Percentiles rank a stretch among this genome's conserved stretches.
Conservation (phyloP, 2,329 filamentous ascomycete genomes). For the Epichloe amarillans region DNA sequence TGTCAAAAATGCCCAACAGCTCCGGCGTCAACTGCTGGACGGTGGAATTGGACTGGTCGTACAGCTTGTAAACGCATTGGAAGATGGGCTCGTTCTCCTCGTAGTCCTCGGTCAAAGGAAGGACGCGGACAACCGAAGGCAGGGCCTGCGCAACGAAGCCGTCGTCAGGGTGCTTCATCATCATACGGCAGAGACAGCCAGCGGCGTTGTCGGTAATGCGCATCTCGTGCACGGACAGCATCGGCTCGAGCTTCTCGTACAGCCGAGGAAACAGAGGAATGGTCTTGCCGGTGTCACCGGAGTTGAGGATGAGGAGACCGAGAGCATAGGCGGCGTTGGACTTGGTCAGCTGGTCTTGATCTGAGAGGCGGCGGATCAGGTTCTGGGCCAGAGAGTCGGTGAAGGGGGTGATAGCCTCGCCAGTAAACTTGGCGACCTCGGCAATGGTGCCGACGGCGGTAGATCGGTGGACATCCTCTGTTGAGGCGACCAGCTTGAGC, state of each 20-base stretch:
- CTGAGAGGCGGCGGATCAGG: slow-evolving; percentile 72
- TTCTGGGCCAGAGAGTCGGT: slow-evolving; percentile 66
- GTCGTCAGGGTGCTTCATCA: slow-evolving; percentile 71
- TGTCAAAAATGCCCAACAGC: slow-evolving; percentile 57
- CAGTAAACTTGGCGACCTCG: slow-evolving; percentile 80
- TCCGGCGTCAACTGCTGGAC: slow-evolving; percentile 57
- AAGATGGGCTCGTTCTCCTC: slow-evolving; percentile 95
- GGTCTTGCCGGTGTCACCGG: slow-evolving; percentile 53
- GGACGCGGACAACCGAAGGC: slow-evolving; percentile 61
- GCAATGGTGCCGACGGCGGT: slow-evolving; percentile 86
- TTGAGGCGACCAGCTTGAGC: slow-evolving; percentile 74
- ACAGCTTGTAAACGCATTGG: slow-evolving; percentile 78
- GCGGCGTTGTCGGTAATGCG: slow-evolving; percentile 86
- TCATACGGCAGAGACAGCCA: slow-evolving; percentile 85
- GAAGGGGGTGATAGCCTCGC: slow-evolving; percentile 64
- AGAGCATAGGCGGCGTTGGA: slow-evolving; percentile 90
- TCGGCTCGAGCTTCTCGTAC: slow-evolving; percentile 72
- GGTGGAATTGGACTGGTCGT: slow-evolving; percentile 55
- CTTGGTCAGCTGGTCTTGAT: slow-evolving; percentile 84
- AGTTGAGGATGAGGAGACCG: slow-evolving; percentile 74
- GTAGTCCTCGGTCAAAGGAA: slow-evolving; percentile 85
- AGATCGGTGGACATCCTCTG: slow-evolving; percentile 75
- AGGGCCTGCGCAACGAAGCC: slow-evolving; percentile 73
- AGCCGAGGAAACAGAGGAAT: slow-evolving; percentile 69
- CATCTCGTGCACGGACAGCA: slow-evolving; percentile 64